phyloP scores from a whole-genome alignment of 208 protist genomes.

The Sergeia podlipaevii region DNA sequence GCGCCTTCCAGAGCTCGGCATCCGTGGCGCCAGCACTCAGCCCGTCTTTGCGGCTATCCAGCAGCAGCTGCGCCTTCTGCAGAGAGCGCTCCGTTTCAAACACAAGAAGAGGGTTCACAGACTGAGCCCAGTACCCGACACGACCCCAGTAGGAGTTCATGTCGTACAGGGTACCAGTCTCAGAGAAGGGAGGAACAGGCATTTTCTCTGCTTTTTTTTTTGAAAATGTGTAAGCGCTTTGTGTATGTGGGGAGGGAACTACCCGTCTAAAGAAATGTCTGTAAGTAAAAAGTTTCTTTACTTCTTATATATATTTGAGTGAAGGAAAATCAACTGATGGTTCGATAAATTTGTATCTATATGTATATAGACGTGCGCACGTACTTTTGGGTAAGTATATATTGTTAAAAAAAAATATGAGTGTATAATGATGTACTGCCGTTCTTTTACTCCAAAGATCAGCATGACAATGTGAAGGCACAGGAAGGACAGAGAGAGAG shows the following conservation, averaged over 20 bases:
- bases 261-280: conserved; percentile 1
- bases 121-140: conserved; percentile 79
- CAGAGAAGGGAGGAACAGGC: conserved; percentile 40
- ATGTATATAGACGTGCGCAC: too few relatives aligned
- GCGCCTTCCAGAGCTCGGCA: conserved; percentile 84
- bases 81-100: conserved; percentile 57
- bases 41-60: conserved; percentile 34
- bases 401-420: too few relatives aligned
- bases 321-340: too few relatives aligned
- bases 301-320: conserved; percentile 7
- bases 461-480: too few relatives aligned
- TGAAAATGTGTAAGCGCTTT: conserved; percentile 9
- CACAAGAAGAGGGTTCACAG: conserved; percentile 74
- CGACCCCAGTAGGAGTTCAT: conserved; percentile 77
- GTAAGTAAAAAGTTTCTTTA: conserved; percentile 1
- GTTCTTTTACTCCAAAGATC: too few relatives aligned
- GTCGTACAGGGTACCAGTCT: conserved; percentile 69
- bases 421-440: too few relatives aligned
- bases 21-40: conserved; percentile 24
- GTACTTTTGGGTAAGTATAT: too few relatives aligned
- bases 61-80: conserved; percentile 34
- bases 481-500: too few relatives aligned
- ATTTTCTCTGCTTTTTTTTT: conserved; percentile 6
- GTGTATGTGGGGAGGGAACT: conserved; percentile 4
- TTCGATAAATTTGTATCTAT: too few relatives aligned